Base-by-base conservation (phyloP, 2,329 filamentous ascomycete species). In the Metarhizium anisopliae region DNA sequence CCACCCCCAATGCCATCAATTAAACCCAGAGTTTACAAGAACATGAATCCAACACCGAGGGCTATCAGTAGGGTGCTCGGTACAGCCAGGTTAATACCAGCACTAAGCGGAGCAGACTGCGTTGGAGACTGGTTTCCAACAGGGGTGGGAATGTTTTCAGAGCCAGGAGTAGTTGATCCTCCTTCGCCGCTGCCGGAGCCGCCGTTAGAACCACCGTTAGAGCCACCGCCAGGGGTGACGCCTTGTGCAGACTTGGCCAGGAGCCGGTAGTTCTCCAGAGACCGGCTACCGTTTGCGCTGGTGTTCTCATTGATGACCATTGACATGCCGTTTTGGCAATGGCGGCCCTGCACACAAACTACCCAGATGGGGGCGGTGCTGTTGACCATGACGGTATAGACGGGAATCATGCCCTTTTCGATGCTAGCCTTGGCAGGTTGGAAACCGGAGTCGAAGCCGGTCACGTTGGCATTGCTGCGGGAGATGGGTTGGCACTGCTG, bases 271-370 rank as follows among this genome's bases (percentile, higher is more conserved):
- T 72, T 71, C 2, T 70, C 65, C 14, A 86, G 72, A 38, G 79
- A 78, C 59, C 79, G 76, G 43, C 75, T 66, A 3, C 77, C 58
- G 70, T 84, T 85, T 64, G 75, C 74, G 29, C 71, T 61, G 36
- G 77, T 75, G 69, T 86, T 77, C 72, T 82, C 82, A 71, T 92
- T 91, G 67, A 91, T 84, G 36, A 89, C 86, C 74, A 89, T 86
- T 56, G 80, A 78, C 86, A 91, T 91, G 59, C 87, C 87, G 51
- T 68, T 73, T 70, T 90, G 81, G 71, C 89, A 94, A 74, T 94
- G 89, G 65, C 78, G 81, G 50, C 68, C 83, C 70, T 90, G 85
- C 35, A 83, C 84, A 73, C 89, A 93, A 78, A 87, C 93, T 61
- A 89, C 74, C 88, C 89, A 94, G 61, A 92, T 76, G 35, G 89